phyloP scores from a whole-genome alignment of 2,329 filamentous ascomycete species.

The Graphium sp. region DNA sequence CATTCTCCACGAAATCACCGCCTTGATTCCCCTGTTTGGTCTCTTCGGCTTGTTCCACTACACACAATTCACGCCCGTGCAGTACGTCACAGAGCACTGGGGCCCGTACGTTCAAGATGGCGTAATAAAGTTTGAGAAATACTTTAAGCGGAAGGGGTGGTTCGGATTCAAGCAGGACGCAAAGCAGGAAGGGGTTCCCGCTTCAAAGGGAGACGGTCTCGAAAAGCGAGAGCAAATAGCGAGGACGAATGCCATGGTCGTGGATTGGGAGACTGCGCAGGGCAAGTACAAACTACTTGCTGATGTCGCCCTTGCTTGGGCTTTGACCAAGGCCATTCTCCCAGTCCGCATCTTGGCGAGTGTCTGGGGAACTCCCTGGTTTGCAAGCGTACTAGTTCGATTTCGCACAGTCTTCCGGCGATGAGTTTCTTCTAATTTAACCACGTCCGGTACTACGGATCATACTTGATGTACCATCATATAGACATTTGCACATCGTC shows the following conservation, averaged over 20 bases:
- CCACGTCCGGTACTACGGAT: no score
- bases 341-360: slow-evolving; percentile 62
- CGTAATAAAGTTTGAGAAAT: slow-evolving; percentile 58
- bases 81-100: slow-evolving; percentile 30
- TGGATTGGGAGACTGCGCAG: slow-evolving; percentile 20
- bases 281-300: slow-evolving; percentile 38
- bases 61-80: slow-evolving; percentile 51
- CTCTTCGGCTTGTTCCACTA: slow-evolving; percentile 70
- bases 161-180: slow-evolving; percentile 39
- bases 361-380: slow-evolving; percentile 84
- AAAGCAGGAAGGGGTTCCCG: slow-evolving; percentile 9
- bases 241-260: slow-evolving; percentile 14
- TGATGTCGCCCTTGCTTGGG: slow-evolving; percentile 75
- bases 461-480: no score
- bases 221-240: slow-evolving; percentile 7
- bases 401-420: slow-evolving; percentile 14
- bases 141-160: slow-evolving; percentile 68
- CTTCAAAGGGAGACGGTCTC: slow-evolving; percentile 16
- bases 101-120: slow-evolving; percentile 39
- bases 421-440: no score
- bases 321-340: slow-evolving; percentile 72
- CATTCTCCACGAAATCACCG: slow-evolving; percentile 81
- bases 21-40: slow-evolving; percentile 60
- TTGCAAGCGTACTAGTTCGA: slow-evolving; percentile 50
- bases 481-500: no score